phyloP scores from a whole-genome alignment of 1,284 basidiomycete species.

The Cystobasidiaceae sp. region DNA sequence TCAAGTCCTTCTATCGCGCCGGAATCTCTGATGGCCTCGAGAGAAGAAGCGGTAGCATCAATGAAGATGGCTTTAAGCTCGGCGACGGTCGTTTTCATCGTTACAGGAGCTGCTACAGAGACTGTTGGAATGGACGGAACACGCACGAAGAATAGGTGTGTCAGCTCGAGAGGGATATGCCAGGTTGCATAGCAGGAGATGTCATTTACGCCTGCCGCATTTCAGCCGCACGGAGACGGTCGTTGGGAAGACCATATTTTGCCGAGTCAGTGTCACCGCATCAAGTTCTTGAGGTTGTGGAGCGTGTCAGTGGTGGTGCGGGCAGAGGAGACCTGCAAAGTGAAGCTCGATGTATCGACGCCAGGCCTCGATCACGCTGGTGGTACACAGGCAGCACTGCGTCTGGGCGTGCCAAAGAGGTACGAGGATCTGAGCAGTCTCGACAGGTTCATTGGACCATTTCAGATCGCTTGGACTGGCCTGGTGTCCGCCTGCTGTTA shows the following conservation, averaged over 20 bases:
- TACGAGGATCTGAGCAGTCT: too few species aligned
- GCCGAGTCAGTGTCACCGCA: too few species aligned
- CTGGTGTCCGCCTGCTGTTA: too few species aligned
- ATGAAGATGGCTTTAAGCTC: constrained; percentile 60
- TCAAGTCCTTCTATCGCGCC: background rate
- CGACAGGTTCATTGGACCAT: too few species aligned
- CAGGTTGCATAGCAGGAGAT: background rate
- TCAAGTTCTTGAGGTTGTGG: too few species aligned
- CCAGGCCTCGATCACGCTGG: too few species aligned
- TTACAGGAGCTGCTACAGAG: constrained; percentile 7
- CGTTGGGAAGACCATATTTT: constrained; percentile 25
- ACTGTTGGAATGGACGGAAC: background rate
- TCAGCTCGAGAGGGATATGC: background rate
- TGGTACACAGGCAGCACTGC: too few species aligned
- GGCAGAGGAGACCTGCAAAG: too few species aligned
- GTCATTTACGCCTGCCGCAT: constrained; percentile 27
- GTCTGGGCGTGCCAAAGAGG: too few species aligned
- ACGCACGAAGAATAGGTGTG: background rate
- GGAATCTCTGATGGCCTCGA: constrained; percentile 60
- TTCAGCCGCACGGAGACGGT: constrained; percentile 31
- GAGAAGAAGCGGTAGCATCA: constrained; percentile 60
- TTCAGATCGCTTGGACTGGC: too few species aligned
- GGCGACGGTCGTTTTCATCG: constrained; percentile 59
- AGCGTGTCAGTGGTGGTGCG: too few species aligned
- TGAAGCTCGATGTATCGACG: too few species aligned